Evolutionary conservation across 352 stramenopile species (phyloP), one percentile per base, ranked within the genome.

Genomic region (Pythium plurisporium): DNA sequence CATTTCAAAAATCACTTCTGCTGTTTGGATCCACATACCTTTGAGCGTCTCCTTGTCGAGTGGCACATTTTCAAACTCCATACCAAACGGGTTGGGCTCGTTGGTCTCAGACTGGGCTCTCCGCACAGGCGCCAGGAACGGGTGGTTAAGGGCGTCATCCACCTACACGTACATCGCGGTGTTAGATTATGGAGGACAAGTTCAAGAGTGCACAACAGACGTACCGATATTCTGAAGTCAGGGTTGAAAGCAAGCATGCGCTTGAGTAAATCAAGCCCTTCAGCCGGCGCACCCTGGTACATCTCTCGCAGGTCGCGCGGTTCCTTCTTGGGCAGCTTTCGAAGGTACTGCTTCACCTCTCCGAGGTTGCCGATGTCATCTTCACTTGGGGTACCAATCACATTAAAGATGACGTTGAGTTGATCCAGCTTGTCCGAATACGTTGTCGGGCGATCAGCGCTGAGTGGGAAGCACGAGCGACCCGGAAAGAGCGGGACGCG

Each of bases 381-480:
- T 61, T 95, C 85, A 11, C 70, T 80, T 2, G 92, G 92, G n/a
- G 92, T 98, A 10, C 94, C 94, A 60, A 98, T 97, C 50, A 98
- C 89, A 56, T 96, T 93, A 59, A 98, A 98, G 57, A 98, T 98
- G 43, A 97, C 88, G 62, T 97, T 97, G 19, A 98, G 84, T 67
- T 98, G 94, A 49, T 96, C 84, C 33, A 93, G 62, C 55, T 93
- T 92, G 69, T 95, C 83, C 44, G 82, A 91, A 63, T 93, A 93
- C 15, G 81, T 93, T 38, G 80, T 89, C 8, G 85, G 82, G 6
- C 81, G 78, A 57, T 91, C 83, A 31, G 85, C 82, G 52, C 85
- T 95, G 34, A 95, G 69, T 15, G 85, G 83, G 54, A 92, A 93
- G 60, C 85, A 95, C n/a, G 85, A 93, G 19, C 80, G 79, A 1